Evolutionary conservation across 208 protist genomes (phyloP), one percentile per base, ranked within the genome.

Genomic region (Wallacemonas rigidus): DNA sequence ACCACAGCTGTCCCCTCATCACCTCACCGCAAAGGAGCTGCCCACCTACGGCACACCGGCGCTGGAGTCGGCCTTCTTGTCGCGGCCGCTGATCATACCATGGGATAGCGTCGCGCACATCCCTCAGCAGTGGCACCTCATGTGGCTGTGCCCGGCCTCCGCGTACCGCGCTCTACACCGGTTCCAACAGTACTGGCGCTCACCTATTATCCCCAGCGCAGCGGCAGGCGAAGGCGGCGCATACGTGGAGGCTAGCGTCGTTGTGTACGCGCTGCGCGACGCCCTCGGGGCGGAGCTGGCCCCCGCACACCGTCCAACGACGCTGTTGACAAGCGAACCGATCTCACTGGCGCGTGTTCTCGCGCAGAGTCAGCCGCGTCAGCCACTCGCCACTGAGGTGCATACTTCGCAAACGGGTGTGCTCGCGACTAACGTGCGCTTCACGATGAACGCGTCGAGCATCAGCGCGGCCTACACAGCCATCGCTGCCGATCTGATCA

Each of bases 181-280:
- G 35, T 73, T 86, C 26, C 54, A 45, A 39, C 35, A 74, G n/a
- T 47, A 61, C 40, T 85, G 80, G 80, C 55, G 55, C 38, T 40
- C 58, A 69, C 63, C 60, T 69, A 60, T 60, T 44, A 65, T 57
- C 17, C 11, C 8, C 39, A 47, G 45, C 45, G 45, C 26, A 26
- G 26, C 14, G n/a, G 39, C 70, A 2, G 60, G 39, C 17, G 51
- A 55, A 48, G 45, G 35, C 17, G 69, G 14, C 12, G 50, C 85
- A 0, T 81, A 69, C 40, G 38, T 93, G 39, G 58, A 87, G 74
- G 69, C 89, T 62, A 87, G 91, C 26, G 73, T 95, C 0, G 79
- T 92, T 55, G 60, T 89, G 35, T 93, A 93, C 73, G 76, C 75
- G 9, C 44, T 90, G 71, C 90, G 84, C 35, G 82, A 90, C 63